Evolutionary conservation across 306 rosid genomes (phyloP), one percentile per base, ranked within the genome.

Genomic region (Herpetospermum pedunculosum): DNA sequence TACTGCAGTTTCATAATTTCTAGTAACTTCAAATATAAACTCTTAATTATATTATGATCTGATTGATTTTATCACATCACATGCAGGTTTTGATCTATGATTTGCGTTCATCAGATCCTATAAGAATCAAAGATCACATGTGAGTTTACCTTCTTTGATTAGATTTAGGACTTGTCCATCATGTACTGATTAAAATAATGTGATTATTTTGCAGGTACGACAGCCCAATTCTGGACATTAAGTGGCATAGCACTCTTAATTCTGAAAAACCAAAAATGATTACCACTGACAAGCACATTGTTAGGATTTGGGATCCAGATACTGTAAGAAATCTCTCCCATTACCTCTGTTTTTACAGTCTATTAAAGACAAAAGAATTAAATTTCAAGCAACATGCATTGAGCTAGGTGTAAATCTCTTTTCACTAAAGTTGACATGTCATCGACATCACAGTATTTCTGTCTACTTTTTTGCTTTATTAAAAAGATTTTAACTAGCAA

Each of bases 301-400:
- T 93, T 82, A 84, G 92, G 76, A 93, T 93, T 80, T 93, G 98
- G 98, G 82, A 93, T 74, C 96, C 97, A 25, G 86, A 85, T 77
- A 89, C 94, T 77, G 98, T 93, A 84, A 78, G 43, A 43, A 18
- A 67, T 70, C 75, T 72, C 30, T 53, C 35, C 35, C 21, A 47
- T 69, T 23, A 4, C 6, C n/a, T 21, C 50, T 65, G 52, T 37
- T 41, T 67, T 43, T 68, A 14, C 73, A 23, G 53, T 68, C 14
- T 15, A 43, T 38, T 38, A 21, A 65, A 38, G 50, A 37, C 2
- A 21, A 37, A 12, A 35, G 40, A 59, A 30, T 30, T 18, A 12
- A 15, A 52, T 32, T 60, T 60, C 19, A 11, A 60, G 68, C 23
- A 32, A 60, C 25, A 2, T 32, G 43, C 43, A 32, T 32, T 60